Percentiles rank a stretch among this genome's conserved stretches.
These are phyloP conservation scores for Trifolium subterraneum DNA, from an alignment of 306 rosid genomes.

Conservation along the genomic window DNA sequence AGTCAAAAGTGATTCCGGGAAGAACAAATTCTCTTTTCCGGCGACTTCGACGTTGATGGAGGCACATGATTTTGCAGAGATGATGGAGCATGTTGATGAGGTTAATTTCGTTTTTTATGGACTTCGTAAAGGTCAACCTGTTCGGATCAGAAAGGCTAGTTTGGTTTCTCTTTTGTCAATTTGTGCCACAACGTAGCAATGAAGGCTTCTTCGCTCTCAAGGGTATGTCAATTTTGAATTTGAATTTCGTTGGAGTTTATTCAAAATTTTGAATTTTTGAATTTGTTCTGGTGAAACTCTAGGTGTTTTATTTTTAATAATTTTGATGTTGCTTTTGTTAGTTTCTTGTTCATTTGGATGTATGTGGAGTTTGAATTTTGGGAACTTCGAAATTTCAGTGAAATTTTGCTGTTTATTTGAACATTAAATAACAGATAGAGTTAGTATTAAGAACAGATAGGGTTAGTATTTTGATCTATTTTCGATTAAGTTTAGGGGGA, in stretches of 20 bases:
- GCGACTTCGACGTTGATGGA: conserved; percentile 93
- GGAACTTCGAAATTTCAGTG: not conserved
- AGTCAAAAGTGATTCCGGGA: conserved; percentile 36
- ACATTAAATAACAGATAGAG: too few species aligned
- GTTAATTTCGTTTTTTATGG: conserved; percentile 97
- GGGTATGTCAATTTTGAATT: conserved; percentile 63
- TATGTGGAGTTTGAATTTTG: conserved; percentile 4
- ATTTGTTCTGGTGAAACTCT: too few species aligned
- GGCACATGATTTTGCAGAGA: conserved; percentile 98
- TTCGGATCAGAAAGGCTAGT: conserved; percentile 94
- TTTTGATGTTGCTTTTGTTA: not conserved
- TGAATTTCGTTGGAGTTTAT: too few species aligned
- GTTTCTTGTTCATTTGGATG: not conserved
- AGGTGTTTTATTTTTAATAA: too few species aligned
- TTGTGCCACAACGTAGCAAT: conserved; percentile 77
- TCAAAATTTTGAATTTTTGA: too few species aligned
- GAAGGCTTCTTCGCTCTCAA: conserved; percentile 87
- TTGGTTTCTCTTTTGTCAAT: conserved; percentile 77
- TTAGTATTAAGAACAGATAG: conserved; percentile 2
- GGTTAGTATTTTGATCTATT: too few species aligned
- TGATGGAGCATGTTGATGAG: conserved; percentile 99
- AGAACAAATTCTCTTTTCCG: conserved; percentile 50
- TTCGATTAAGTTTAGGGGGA: too few species aligned
- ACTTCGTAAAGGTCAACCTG: conserved; percentile 79
- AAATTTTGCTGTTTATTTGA: conserved; percentile 1